Evolutionary conservation across 192 early-diverging fungal genomes (phyloP).

Genomic region (Coemansia sp.): DNA sequence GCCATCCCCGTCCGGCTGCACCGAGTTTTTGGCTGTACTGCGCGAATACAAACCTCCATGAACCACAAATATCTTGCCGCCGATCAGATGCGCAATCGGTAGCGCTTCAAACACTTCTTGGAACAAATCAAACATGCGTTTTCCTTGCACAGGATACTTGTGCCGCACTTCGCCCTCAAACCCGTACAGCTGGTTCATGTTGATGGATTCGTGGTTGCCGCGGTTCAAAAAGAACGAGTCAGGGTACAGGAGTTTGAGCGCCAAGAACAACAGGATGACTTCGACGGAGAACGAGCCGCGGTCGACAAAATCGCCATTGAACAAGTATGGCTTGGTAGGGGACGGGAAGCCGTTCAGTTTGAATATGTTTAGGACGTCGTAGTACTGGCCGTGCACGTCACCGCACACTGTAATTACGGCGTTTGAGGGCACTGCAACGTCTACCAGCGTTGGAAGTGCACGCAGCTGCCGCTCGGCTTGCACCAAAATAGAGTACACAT

Average conservation of each 20-base stretch:
- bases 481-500: conserved; percentile 81
- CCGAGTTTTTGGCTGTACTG: conserved; percentile 59
- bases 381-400: conserved; percentile 98
- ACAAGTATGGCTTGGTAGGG: conserved; percentile 79
- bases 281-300: conserved; percentile 98
- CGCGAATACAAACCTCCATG: conserved; percentile 94
- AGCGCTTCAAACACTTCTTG: conserved; percentile 93
- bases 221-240: conserved; percentile 80
- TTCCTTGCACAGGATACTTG: conserved; percentile 74
- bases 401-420: conserved; percentile 87
- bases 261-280: conserved; percentile 85
- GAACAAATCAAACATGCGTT: conserved; percentile 91
- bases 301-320: conserved; percentile 99
- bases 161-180: conserved; percentile 97
- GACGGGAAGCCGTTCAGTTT: conserved; percentile 89
- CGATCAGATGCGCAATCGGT: conserved; percentile 88
- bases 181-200: conserved; percentile 99
- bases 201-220: conserved; percentile 97
- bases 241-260: conserved; percentile 90
- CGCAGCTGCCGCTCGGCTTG: conserved; percentile 74
- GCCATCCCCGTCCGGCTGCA: conserved; percentile 46
- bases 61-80: conserved; percentile 90
- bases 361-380: conserved; percentile 96
- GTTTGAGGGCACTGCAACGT: conserved; percentile 75
- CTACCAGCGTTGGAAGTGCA: conserved; percentile 76